phyloP scores from a whole-genome alignment of 2,329 filamentous ascomycete species.

The Chrysosporium keratinophilum region DNA sequence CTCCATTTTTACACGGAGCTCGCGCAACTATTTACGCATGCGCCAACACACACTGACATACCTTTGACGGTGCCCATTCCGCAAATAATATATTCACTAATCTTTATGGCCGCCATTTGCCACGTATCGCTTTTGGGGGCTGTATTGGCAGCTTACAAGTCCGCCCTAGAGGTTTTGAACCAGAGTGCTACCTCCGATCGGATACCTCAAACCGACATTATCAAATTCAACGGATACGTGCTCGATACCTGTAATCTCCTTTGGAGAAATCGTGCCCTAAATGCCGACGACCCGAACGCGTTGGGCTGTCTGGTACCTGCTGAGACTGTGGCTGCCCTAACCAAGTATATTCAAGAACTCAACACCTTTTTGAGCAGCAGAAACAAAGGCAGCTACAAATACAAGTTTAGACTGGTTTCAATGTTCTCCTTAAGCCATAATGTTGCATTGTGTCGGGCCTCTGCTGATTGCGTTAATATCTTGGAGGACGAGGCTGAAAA shows the following conservation, averaged over 20 bases:
- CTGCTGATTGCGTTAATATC: slow-evolving; percentile 39
- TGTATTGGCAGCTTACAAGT: slow-evolving; percentile 62
- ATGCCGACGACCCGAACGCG: slow-evolving; percentile 51
- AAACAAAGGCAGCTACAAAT: slow-evolving; percentile 15
- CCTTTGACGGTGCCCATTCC: slow-evolving; percentile 59
- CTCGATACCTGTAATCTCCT: slow-evolving; percentile 81
- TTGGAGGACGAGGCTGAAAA: slow-evolving; percentile 38
- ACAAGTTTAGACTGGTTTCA: slow-evolving; percentile 29
- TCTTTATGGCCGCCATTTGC: slow-evolving; percentile 54
- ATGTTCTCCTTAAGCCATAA: slow-evolving; percentile 43
- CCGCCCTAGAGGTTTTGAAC: slow-evolving; percentile 56
- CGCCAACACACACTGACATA: slow-evolving; percentile 43
- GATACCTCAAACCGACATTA: slow-evolving; percentile 53
- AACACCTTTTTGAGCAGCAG: slow-evolving; percentile 25
- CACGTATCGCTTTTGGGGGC: slow-evolving; percentile 59
- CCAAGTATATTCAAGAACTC: slow-evolving; percentile 33
- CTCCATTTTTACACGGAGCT: slow-evolving; percentile 61
- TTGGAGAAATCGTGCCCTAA: slow-evolving; percentile 66
- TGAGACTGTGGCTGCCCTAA: slow-evolving; percentile 36
- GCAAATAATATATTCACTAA: slow-evolving; percentile 58
- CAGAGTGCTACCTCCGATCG: slow-evolving; percentile 29
- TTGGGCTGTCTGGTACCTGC: slow-evolving; percentile 43
- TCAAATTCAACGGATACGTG: slow-evolving; percentile 68
- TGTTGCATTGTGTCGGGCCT: slow-evolving; percentile 36
- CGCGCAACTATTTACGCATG: slow-evolving; percentile 47